These are phyloP conservation scores for Oryza nivara DNA, from an alignment of 176 grass and related monocot genomes.

Conservation along the genomic window DNA sequence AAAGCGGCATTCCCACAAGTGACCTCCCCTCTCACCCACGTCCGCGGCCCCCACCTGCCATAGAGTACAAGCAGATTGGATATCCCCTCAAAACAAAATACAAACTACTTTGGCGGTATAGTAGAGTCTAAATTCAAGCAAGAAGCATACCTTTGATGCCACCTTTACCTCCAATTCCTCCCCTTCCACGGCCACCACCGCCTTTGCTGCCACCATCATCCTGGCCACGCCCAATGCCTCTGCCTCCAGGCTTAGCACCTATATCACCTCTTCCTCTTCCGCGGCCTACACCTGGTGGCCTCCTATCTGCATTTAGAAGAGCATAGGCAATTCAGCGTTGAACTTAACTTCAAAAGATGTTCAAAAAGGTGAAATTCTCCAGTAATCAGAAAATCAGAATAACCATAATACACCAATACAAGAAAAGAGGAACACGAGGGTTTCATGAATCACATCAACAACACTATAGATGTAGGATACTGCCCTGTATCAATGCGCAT, in stretches of 20 bases:
- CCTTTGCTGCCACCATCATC: constrained; percentile 76
- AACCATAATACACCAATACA: not conserved
- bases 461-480: not conserved
- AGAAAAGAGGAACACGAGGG: not conserved
- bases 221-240: constrained; percentile 78
- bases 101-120: not conserved
- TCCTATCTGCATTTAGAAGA: constrained; percentile 78
- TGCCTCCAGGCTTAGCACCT: constrained; percentile 59
- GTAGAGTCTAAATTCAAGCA: not conserved
- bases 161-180: constrained; percentile 66
- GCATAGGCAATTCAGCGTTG: constrained; percentile 11
- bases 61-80: constrained; percentile 22
- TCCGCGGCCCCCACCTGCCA: constrained; percentile 74
- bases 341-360: not conserved
- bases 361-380: not conserved
- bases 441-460: not conserved
- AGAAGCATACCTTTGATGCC: constrained; percentile 61
- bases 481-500: not conserved
- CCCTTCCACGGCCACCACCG: constrained; percentile 65
- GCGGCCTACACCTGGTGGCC: constrained; percentile 87
- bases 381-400: not conserved
- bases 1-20: constrained; percentile 47
- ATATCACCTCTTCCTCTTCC: constrained; percentile 89
- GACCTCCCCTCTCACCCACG: constrained; percentile 54
- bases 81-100: not conserved